These are phyloP conservation scores for Colletotrichum theobromicola DNA, from an alignment of 2,329 filamentous ascomycete species.

Conservation along the genomic window DNA sequence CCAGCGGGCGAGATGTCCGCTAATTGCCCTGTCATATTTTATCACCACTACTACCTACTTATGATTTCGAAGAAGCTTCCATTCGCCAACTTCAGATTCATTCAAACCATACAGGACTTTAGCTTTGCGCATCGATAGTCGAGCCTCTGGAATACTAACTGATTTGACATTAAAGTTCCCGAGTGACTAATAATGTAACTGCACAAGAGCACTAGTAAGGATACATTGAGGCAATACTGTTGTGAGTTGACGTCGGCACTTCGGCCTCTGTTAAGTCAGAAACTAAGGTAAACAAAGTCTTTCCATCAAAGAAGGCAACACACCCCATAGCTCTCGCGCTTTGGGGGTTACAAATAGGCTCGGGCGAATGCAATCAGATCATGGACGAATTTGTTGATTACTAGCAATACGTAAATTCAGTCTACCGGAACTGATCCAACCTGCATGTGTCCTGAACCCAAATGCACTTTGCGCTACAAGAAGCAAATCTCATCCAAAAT, in stretches of 20 bases:
- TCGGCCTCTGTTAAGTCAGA: not conserved
- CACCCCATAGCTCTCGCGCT: not conserved
- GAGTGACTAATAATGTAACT: not conserved
- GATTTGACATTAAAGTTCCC: not conserved
- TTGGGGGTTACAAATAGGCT: not conserved
- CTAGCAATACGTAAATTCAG: not conserved
- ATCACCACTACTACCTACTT: too few species aligned
- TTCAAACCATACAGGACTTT: not conserved
- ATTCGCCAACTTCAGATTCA: not conserved
- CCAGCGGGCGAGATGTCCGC: not conserved
- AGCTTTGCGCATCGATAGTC: not conserved
- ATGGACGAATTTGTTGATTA: not conserved
- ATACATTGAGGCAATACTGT: not conserved
- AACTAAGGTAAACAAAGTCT: not conserved
- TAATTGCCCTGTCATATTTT: not conserved
- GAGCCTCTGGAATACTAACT: not conserved
- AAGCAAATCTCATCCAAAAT: not conserved
- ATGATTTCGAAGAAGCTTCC: not conserved
- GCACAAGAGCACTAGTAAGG: not conserved
- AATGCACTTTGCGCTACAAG: fast-evolving
- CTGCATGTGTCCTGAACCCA: not conserved
- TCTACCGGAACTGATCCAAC: not conserved
- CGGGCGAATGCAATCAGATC: fast-evolving
- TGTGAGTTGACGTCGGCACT: not conserved
- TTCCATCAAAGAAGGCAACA: not conserved